Evolutionary conservation across 768 basidiomycete genomes (phyloP), one percentile per base, ranked within the genome.

Genomic region (Xerocomellus amylosporus): DNA sequence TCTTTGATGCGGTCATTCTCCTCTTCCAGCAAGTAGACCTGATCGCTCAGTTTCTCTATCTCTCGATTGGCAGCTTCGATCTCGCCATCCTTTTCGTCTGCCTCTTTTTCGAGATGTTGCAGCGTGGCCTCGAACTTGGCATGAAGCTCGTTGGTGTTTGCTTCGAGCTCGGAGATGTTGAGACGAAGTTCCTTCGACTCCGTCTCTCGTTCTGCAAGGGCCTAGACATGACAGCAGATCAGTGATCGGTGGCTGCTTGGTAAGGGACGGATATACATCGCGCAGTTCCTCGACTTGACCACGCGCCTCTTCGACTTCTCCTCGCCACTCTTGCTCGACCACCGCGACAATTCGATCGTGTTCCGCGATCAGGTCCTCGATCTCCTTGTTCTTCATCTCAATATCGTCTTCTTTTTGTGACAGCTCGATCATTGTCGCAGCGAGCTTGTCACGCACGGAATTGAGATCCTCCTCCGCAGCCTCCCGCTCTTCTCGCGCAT

Each of bases 321-420:
- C 89, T 51, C 87, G 75, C 93, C 93, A 96, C 62, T 91, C 90
- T 40, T 86, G 82, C 63, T 92, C 90, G 8, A 93, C 86, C 3
- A 80, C 79, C 19, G 81, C 79, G 3, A 92, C 82, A 49, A 90
- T 86, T 28, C 82, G 77, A 49, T 85, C 78, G 64, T 91, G 88
- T 64, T 93, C 88, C 7, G 73, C 74, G 5, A 93, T 78, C 42
- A 96, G 69, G 45, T 94, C 89, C 4, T 88, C 85, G 42, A 94
- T 83, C 67, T 93, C 90, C 54, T 79, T 75, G 52, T 80, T 80
- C 74, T 88, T 88, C 68, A 85, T 74, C 49, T 93, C 91, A 20
- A 93, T 70, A 30, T 96, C 94, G 57, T 94, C 89, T 63, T 95
- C 90, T 70, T 84, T 88, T 69, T 90, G 86, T 69, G 91, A 87